Base-by-base conservation (phyloP, 345 rosid species). In the Hibiscus trionum region DNA sequence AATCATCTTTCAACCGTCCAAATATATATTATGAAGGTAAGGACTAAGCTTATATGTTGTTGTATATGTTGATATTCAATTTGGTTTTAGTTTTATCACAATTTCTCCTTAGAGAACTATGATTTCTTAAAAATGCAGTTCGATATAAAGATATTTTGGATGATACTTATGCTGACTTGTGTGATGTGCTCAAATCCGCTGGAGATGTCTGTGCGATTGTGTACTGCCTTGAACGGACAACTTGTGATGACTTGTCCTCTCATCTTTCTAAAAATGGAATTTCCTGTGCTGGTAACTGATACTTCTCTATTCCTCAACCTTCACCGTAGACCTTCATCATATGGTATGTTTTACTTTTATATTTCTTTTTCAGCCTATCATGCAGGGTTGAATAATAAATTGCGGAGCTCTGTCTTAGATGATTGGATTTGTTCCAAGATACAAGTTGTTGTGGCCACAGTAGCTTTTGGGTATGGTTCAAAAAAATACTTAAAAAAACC, bases 381-480 rank as follows among this genome's bases (percentile, higher is more conserved):
- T 57, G 99, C 99, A 26, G 99, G 99, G 66, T 80, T 92, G 75
- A 88, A 87, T 69, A 89, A 89, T 73, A 90, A 90, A 80, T 58
- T 87, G 77, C 81, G 97, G 78, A 92, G 88, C 73, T 73, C 88
- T n/a, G 87, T 90, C 70, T 86, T 95, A 82, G 97, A 89, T 82
- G 83, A 89, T 77, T 95, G 97, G 99, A 72, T 92, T 66, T 92
- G 93, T 81, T 92, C 97, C 5, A 95, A 87, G 84, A 87, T 79
- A 79, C 99, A 88, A 85, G 93, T 95, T 75, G 93, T 95, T 72
- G 96, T 95, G 62, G 99, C 99, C 79, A 95, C 99, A 11, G 97
- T 92, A 64, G 97, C 99, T 77, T 95, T 92, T 73, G 99, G 99
- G 99, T 95, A 91, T 80, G 79, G 67, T 73, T 47, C 19, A 47